Base-by-base conservation (phyloP, 2,329 filamentous ascomycete species). In the Colletotrichum destructivum region DNA sequence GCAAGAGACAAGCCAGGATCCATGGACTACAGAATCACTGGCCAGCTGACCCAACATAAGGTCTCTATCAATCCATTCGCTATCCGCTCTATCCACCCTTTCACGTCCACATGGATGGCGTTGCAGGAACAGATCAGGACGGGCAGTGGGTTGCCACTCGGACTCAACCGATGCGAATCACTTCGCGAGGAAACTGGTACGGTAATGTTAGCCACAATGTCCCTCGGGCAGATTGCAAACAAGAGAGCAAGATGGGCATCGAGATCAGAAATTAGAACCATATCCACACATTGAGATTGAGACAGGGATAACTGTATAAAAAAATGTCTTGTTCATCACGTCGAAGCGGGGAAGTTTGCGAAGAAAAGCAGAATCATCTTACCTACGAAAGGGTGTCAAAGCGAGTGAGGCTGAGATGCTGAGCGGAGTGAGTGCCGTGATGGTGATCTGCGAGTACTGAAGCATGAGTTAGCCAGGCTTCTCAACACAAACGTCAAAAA, bases 231-330 rank as follows among this genome's bases (percentile, higher is more conserved):
- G 6, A n/a, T 40, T 49, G 26, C 52, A 63, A 47, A 23, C 15
- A 69, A 69, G 23, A 55, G 18, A 15, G 15, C 49, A 11, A 31
- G 18, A 21, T n/a, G 18, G 23, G 35, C 18, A 21, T 21, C 42
- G 47, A 47, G 47, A 46, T 72, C 69, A 72, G 69, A 72, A 72
- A 60, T 52, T 72, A 72, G 69, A 72, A 69, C 66, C 21, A 42
- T 62, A 69, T 72, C 69, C 65, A 72, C 69, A 72, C 47, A 56
- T 12, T 31, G 44, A 51, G 21, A 62, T 71, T 72, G 59, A 67
- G 69, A 72, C 40, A 72, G 69, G 69, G 69, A 72, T 72, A 72
- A 72, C 69, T 72, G 69, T 72, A 72, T 69, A 38, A 47, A 62
- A 47, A 59, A 55, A 42, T 40, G 59, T 72, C 69, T 72, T 69